Conservation (phyloP, 1,139 yeast genomes). For the Nadsonia commutata region DNA sequence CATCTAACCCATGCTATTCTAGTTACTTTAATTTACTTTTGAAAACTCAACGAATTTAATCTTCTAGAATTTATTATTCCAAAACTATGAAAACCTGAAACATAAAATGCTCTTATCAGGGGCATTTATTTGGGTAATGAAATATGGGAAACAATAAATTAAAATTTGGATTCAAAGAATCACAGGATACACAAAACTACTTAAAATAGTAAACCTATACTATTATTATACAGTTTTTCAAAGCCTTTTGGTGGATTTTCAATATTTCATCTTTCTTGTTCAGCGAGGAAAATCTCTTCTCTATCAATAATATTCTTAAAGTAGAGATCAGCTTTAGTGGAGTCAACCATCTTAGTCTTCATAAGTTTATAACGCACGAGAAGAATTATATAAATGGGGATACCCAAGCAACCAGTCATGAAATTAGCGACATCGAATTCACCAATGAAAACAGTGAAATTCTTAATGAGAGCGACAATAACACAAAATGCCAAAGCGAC, state of each 20-base stretch:
- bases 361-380: conserved; percentile 44
- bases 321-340: conserved; percentile 48
- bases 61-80: too few relatives aligned
- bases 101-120: too few relatives aligned
- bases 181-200: too few relatives aligned
- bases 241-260: conserved; percentile 27
- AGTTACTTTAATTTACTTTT: too few relatives aligned
- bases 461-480: conserved; percentile 50
- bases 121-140: too few relatives aligned
- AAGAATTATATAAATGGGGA: conserved; percentile 47
- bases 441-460: conserved; percentile 54
- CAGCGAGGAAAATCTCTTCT: conserved; percentile 38
- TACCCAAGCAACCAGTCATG: conserved; percentile 66
- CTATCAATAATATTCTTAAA: conserved; percentile 53
- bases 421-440: conserved; percentile 45
- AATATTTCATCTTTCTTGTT: conserved; percentile 27
- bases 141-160: too few relatives aligned
- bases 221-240: conserved; percentile 32
- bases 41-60: too few relatives aligned
- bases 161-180: too few relatives aligned
- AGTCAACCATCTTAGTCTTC: conserved; percentile 36
- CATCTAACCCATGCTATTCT: too few relatives aligned
- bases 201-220: conserved; percentile 40
- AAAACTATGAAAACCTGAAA: too few relatives aligned
- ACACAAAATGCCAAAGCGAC: conserved; percentile 41